phyloP scores from a whole-genome alignment of 169 alveolate genomes.

The Babesia ovis region DNA sequence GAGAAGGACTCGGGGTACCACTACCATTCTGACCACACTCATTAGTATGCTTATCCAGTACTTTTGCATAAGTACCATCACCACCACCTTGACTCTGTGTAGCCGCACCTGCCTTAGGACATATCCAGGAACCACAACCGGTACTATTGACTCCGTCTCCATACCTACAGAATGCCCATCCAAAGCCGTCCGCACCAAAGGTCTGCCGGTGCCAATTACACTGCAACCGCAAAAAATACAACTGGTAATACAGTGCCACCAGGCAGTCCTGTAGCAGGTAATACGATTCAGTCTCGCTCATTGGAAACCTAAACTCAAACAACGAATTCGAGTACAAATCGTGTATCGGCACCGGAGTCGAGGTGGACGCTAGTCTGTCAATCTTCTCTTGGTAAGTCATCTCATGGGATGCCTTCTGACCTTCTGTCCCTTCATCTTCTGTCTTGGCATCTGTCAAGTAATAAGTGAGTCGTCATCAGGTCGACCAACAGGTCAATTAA shows the following conservation, averaged over 20 bases:
- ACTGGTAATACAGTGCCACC: not conserved
- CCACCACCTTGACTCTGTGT: too few relatives aligned
- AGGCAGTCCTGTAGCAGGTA: not conserved
- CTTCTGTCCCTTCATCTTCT: not conserved
- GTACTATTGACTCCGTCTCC: not conserved
- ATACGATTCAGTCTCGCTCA: not conserved
- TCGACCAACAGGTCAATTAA: too few relatives aligned
- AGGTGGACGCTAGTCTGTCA: too few relatives aligned
- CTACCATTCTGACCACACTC: too few relatives aligned
- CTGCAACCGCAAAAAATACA: not conserved
- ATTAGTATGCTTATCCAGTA: too few relatives aligned
- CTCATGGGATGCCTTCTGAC: too few relatives aligned
- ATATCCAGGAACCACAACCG: not conserved
- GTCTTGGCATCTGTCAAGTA: not conserved
- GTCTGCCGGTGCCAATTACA: not conserved
- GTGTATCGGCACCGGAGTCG: not conserved
- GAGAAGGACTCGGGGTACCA: too few relatives aligned
- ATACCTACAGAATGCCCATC: not conserved
- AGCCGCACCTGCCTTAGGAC: too few relatives aligned
- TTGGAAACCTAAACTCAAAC: not conserved
- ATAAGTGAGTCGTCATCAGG: not conserved
- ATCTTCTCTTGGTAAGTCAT: too few relatives aligned
- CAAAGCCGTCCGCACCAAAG: not conserved
- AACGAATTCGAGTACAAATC: not conserved
- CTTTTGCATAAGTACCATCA: too few relatives aligned